phyloP scores from a whole-genome alignment of 2,329 filamentous ascomycete genomes.

The Ophiostoma populinum region DNA sequence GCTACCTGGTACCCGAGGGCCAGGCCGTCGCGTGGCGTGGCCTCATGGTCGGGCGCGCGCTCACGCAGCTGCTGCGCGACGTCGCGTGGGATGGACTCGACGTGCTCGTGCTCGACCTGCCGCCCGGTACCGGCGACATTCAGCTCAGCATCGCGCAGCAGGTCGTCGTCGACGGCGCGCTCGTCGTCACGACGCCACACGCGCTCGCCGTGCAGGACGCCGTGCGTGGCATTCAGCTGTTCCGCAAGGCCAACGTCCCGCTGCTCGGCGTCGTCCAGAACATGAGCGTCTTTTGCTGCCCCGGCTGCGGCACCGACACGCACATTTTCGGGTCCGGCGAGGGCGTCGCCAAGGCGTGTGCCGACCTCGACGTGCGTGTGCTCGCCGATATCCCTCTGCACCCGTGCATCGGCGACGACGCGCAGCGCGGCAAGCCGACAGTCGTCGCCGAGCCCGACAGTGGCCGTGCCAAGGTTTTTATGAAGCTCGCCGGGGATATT shows the following conservation, averaged over 20 bases:
- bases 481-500: slow-evolving; percentile 46
- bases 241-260: slow-evolving; percentile 65
- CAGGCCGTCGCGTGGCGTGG: slow-evolving; percentile 89
- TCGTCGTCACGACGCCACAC: slow-evolving; percentile 88
- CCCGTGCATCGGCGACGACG: slow-evolving; percentile 70
- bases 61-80: slow-evolving; percentile 88
- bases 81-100: slow-evolving; percentile 89
- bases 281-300: slow-evolving; percentile 74
- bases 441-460: slow-evolving; percentile 74
- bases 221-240: slow-evolving; percentile 82
- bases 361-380: slow-evolving; percentile 57
- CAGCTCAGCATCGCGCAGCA: slow-evolving; percentile 96
- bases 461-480: slow-evolving; percentile 53
- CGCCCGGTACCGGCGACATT: slow-evolving; percentile 87
- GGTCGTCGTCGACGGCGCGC: slow-evolving; percentile 67
- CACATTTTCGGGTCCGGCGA: slow-evolving; percentile 56
- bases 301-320: slow-evolving; percentile 56
- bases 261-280: slow-evolving; percentile 82
- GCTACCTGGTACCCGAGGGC: slow-evolving; percentile 65
- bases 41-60: slow-evolving; percentile 92
- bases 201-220: slow-evolving; percentile 86
- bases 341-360: slow-evolving; percentile 51
- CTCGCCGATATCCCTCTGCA: slow-evolving; percentile 82
- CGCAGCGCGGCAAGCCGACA: slow-evolving; percentile 73
- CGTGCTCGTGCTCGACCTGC: slow-evolving; percentile 75